Conservation (phyloP, 352 stramenopile species). For the Globisporangium acanthophoron region DNA sequence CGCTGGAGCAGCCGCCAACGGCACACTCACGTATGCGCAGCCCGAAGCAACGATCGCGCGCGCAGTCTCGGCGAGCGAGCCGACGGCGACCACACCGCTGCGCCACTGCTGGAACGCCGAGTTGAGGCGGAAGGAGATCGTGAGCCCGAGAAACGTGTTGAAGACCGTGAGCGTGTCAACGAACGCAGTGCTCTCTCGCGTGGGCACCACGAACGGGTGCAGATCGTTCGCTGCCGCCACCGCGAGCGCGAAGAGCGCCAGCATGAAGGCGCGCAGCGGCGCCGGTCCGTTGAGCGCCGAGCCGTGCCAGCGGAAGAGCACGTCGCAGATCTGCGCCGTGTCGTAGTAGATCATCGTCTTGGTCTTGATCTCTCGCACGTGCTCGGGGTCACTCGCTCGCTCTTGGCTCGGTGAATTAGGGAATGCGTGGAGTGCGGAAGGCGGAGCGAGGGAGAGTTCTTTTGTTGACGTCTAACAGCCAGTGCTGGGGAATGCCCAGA, state of each 20-base stretch:
- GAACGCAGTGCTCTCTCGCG: conserved; percentile 63
- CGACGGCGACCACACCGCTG: conserved; percentile 56
- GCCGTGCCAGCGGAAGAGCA: conserved; percentile 66
- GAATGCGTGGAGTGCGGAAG: too few species aligned
- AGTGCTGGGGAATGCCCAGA: too few species aligned
- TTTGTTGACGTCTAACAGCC: too few species aligned
- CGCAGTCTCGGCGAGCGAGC: conserved; percentile 51
- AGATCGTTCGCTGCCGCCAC: conserved; percentile 47
- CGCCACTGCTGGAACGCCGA: conserved; percentile 79
- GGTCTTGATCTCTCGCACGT: background rate
- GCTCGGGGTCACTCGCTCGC: too few species aligned
- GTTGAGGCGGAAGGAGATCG: conserved; percentile 77
- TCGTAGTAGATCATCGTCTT: conserved; percentile 78
- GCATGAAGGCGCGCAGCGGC: conserved; percentile 50
- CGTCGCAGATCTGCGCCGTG: conserved; percentile 43
- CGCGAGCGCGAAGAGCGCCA: conserved; percentile 55
- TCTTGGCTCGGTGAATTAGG: too few species aligned
- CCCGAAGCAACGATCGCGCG: conserved; percentile 67
- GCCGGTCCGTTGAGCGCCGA: conserved; percentile 70
- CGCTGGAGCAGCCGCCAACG: conserved; percentile 6
- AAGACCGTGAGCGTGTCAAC: conserved; percentile 81
- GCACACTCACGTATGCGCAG: conserved; percentile 58
- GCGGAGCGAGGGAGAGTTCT: too few species aligned
- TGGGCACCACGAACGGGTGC: conserved; percentile 60
- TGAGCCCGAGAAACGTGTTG: conserved; percentile 80